Evolutionary conservation across 177 flowering plant species (phyloP).

Genomic region (Vitis hybrid): DNA sequence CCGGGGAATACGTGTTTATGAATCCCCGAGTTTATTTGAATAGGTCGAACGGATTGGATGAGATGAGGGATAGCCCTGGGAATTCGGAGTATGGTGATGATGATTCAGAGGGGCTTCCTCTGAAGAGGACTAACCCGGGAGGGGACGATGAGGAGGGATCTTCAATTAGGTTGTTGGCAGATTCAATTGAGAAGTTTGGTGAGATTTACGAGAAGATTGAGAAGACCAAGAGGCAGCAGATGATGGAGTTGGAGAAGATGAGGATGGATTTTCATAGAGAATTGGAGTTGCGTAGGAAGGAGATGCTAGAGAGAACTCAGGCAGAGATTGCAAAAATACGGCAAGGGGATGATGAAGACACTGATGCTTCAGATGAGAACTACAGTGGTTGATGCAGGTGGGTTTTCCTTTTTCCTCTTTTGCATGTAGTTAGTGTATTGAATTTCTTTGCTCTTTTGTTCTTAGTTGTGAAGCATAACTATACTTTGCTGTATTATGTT

Average conservation of each 20-base stretch:
- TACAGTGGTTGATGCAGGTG: constrained; percentile 34
- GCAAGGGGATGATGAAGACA: constrained; percentile 43
- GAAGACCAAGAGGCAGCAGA: constrained; percentile 81
- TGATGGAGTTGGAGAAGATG: constrained; percentile 92
- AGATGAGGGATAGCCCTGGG: constrained; percentile 93
- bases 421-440: constrained; percentile 3
- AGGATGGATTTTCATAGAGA: constrained; percentile 81
- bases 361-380: constrained; percentile 7
- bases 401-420: constrained; percentile 3
- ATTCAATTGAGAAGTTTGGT: constrained; percentile 81
- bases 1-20: constrained; percentile 90
- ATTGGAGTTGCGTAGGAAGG: constrained; percentile 88
- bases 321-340: constrained; percentile 74
- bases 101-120: constrained; percentile 36
- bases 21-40: constrained; percentile 69
- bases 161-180: constrained; percentile 60
- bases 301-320: constrained; percentile 75
- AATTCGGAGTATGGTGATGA: constrained; percentile 53
- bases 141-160: constrained; percentile 27
- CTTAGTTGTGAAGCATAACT: neutral
- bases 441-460: neutral
- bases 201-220: constrained; percentile 94
- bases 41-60: constrained; percentile 75
- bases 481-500: neutral
- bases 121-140: constrained; percentile 13